phyloP scores from a whole-genome alignment of 1,284 basidiomycete species.

The Ustanciosporium gigantosporum region DNA sequence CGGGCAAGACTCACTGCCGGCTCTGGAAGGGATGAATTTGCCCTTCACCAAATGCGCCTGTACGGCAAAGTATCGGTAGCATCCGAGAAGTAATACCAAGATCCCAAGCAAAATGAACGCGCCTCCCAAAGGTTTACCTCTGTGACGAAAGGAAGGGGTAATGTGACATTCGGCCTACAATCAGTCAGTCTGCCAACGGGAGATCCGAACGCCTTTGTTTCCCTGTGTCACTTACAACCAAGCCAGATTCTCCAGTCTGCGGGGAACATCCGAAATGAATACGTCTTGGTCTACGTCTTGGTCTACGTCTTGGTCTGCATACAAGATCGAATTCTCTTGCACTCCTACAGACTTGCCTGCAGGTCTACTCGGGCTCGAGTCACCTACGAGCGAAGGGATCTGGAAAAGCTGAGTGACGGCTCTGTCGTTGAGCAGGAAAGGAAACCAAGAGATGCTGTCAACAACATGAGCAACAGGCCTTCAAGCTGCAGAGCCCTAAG shows the following conservation, averaged over 20 bases:
- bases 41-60: slow-evolving; percentile 41
- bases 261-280: no score
- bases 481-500: no score
- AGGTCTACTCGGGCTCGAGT: no score
- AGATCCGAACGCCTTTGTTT: no score
- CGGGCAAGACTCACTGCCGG: slow-evolving; percentile 39
- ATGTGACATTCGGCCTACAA: no score
- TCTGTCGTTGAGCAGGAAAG: slow-evolving; percentile 11
- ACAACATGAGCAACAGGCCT: background rate
- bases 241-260: slow-evolving; percentile 22
- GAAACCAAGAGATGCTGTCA: no score
- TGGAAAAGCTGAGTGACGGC: slow-evolving; percentile 58
- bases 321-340: no score
- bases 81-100: slow-evolving; percentile 38
- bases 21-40: slow-evolving; percentile 43
- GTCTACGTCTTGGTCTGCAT: no score
- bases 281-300: no score
- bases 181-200: background rate
- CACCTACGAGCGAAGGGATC: slow-evolving; percentile 44
- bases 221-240: slow-evolving; percentile 22
- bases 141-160: no score
- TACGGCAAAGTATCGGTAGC: slow-evolving; percentile 46
- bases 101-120: slow-evolving; percentile 50
- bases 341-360: no score
- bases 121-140: slow-evolving; percentile 49